Evolutionary conservation across 2,329 filamentous ascomycete species (phyloP), one percentile per base, ranked within the genome.

Genomic region (Rhexocercosporidium sp.): DNA sequence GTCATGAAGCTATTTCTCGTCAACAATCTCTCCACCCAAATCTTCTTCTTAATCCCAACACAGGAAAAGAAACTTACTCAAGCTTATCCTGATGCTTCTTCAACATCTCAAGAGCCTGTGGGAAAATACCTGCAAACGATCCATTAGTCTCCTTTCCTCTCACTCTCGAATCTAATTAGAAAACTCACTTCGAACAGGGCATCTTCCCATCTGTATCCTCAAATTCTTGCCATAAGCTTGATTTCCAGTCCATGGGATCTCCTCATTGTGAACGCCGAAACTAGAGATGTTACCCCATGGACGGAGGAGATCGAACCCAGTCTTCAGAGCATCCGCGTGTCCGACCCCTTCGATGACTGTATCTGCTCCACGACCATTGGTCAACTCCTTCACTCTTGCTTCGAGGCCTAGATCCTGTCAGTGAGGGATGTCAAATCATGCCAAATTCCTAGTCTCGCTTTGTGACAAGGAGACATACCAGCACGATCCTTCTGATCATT

Each of bases 321-420:
- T 92, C 74, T 84, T 86, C 75, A 94, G 78, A 1, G 91, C 92
- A 44, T 88, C 85, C 63, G 87, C 89, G 68, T 90, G 80, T 0
- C 91, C 91, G 29, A 94, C 92, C 7, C 92, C 90, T 78, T 94
- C 92, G 72, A 97, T 89, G 1, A 96, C 89, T 20, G 92, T 88
- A 79, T 97, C 94, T 16, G 94, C 94, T 7, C 94, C 94, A 46
- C 94, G 85, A 8, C 93, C 93, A 18, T 91, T 84, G 0, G 93
- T 96, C 57, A 90, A 86, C 72, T 92, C 90, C 75, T 88, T 88
- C 62, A 97, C 89, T 62, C 90, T 86, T 72, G 85, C 83, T 64
- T 89, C 81, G 77, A 96, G 61, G 0, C 68, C 68, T 71, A 18
- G 41, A 25, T 8, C n/a, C 7, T 3, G 25, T 61, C 14, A 54